Evolutionary conservation across 805 yeast species (phyloP).

Genomic region (Metschnikowia koreensis): DNA sequence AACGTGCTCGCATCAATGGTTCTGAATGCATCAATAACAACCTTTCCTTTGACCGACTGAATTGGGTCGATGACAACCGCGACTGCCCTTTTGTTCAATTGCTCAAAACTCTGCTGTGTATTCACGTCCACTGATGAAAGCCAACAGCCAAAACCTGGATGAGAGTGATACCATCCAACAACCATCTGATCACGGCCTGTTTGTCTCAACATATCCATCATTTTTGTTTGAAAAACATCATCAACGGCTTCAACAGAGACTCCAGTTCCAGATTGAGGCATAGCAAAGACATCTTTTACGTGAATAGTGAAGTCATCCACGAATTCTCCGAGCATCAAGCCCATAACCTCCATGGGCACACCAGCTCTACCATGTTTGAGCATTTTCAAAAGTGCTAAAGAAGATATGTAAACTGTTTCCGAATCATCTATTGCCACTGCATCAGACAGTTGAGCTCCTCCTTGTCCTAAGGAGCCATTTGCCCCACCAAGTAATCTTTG

Average conservation of each 20-base stretch:
- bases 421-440: slow-evolving; percentile 89
- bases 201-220: slow-evolving; percentile 99
- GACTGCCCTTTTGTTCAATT: slow-evolving; percentile 90
- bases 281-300: slow-evolving; percentile 97
- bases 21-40: slow-evolving; percentile 97
- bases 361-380: slow-evolving; percentile 95
- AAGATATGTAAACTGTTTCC: slow-evolving; percentile 94
- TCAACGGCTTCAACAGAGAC: slow-evolving; percentile 99
- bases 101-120: slow-evolving; percentile 97
- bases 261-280: slow-evolving; percentile 99
- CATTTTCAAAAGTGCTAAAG: slow-evolving; percentile 93
- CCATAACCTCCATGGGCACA: slow-evolving; percentile 84
- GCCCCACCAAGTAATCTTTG: slow-evolving; percentile 47
- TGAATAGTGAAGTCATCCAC: slow-evolving; percentile 96
- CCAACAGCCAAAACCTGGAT: slow-evolving; percentile 99
- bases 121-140: slow-evolving; percentile 94
- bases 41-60: slow-evolving; percentile 98
- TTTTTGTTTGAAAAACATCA: slow-evolving; percentile 96
- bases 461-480: slow-evolving; percentile 42
- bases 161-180: slow-evolving; percentile 99
- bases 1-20: slow-evolving; percentile 81
- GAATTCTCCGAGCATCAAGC: slow-evolving; percentile 96
- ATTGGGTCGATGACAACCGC: slow-evolving; percentile 99
- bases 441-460: slow-evolving; percentile 50
- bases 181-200: slow-evolving; percentile 99